Conservation (phyloP, 371 early-diverging fungal species). For the Rhizopus microsporus region DNA sequence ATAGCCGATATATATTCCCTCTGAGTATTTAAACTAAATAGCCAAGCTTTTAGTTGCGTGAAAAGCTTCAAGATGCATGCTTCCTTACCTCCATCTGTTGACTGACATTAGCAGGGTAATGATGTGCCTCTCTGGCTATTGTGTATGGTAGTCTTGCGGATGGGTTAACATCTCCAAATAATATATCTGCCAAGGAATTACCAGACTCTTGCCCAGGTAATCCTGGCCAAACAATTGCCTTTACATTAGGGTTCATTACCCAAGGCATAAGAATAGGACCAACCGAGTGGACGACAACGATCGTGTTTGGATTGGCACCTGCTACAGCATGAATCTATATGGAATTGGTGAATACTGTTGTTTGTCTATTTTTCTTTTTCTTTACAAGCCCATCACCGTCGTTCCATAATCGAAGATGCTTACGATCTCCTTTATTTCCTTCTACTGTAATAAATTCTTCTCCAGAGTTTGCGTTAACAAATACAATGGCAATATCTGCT, state of each 20-base stretch:
- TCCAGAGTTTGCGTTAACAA: conserved; percentile 59
- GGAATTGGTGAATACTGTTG: background rate
- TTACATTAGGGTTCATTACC: conserved; percentile 56
- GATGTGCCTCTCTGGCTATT: conserved; percentile 33
- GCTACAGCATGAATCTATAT: conserved; percentile 56
- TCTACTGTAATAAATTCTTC: conserved; percentile 54
- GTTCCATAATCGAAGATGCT: conserved; percentile 58
- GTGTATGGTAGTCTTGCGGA: conserved; percentile 65
- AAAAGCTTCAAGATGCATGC: background rate
- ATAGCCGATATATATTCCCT: conserved; percentile 61
- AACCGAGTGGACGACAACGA: conserved; percentile 62
- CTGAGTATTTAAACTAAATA: conserved; percentile 46
- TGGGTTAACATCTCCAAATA: conserved; percentile 67
- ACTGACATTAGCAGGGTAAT: conserved; percentile 16
- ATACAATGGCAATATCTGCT: conserved; percentile 61
- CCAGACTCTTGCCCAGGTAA: conserved; percentile 65
- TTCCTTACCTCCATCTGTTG: conserved; percentile 10
- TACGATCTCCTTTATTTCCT: conserved; percentile 57
- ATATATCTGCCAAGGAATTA: conserved; percentile 59
- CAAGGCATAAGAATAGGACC: conserved; percentile 63
- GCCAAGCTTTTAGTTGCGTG: background rate
- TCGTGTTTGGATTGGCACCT: conserved; percentile 49
- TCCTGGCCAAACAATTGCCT: conserved; percentile 56
- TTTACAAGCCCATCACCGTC: conserved; percentile 57
- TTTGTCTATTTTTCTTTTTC: background rate